Evolutionary conservation across 164 flowering plant species (phyloP), one percentile per base, ranked within the genome.

Genomic region (Vitis vinifera): DNA sequence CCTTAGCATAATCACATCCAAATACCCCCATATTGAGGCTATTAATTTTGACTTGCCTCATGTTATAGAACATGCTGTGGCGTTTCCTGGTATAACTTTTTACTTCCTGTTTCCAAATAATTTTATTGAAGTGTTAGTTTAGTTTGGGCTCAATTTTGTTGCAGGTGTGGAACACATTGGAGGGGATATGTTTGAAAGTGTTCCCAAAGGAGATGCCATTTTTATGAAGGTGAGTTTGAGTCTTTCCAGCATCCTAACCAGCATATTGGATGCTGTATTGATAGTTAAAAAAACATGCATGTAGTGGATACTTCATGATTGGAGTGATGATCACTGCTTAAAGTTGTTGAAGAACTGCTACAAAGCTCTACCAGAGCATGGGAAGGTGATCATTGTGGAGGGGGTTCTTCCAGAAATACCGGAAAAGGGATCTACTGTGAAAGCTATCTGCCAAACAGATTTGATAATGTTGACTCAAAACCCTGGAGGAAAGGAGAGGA

Each of bases 31-130:
- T 17, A 17, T 17, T 17, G 17, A 17, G 63, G 80, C 66, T 48
- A 74, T 77, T 55, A 77, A 69, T 8, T 79, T 69, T 30, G 74
- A 75, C 68, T 31, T 75, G 66, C 73, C 74, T 10, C 61, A 27
- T 12, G 66, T 37, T 31, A 31, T 66, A 48, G 17, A 31, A 15
- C 50, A 66, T 48, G 74, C 71, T 2, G 59, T 58, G 12, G 4
- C 77, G 2, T 75, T 70, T 65, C 31, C 74, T 2, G 63, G 71
- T 55, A 27, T 17, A 17, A 17, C 17, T 17, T 17, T 17, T 17
- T 17, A 17, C 17, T 17, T 17, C 17, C 17, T 17, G 17, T 0
- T 17, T 17, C 17, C 17, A 17, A 17, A 17, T 17, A 17, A 17
- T 17, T 17, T 17, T 17, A 17, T 17, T 17, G 17, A 17, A 17